Evolutionary conservation across 2,329 filamentous ascomycete genomes (phyloP), one percentile per base, ranked within the genome.

Genomic region (Decorospora gaudefroyi): DNA sequence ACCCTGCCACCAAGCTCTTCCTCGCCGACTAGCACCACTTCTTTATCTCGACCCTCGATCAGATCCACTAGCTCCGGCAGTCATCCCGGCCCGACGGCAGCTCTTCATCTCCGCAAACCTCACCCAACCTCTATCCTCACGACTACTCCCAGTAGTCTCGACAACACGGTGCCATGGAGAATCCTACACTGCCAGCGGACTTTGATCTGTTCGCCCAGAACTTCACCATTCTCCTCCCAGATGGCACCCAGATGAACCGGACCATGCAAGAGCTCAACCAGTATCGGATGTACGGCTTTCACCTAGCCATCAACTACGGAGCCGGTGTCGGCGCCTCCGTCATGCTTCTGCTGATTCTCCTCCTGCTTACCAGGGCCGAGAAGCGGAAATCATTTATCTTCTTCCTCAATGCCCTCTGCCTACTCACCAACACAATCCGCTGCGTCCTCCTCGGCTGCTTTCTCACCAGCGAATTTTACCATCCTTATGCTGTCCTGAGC

Each of bases 321-420:
- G 72, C 79, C 12, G 87, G 92, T 65, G 76, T 90, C 37, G 88
- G 88, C 19, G 82, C 86, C 16, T 82, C 80, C 32, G 53, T 85
- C 44, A 71, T 86, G 48, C 80, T 90, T 60, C 73, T 91, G 12
- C 55, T 86, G 29, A 75, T 87, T 19, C 73, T 91, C 2, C 71
- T 90, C 8, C 71, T 85, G 45, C 77, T 91, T 67, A 90, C 87
- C 0, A 81, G 81, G 13, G 66, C 74, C 0, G 75, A 81, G 53
- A 90, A 88, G 65, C 80, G 87, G 47, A 72, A 73, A 38, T 84
- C 85, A 1, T 63, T 76, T 0, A 78, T 88, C 13, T 87, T 87
- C 65, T 61, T 84, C 51, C 74, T 90, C 58, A 90, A 91, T 63
- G 55, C 79, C 13, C 46, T 77, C 16, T 80, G 81, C 10, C 77